Conservation (phyloP, 495 filamentous ascomycete genomes). For the Neurospora sp. region DNA sequence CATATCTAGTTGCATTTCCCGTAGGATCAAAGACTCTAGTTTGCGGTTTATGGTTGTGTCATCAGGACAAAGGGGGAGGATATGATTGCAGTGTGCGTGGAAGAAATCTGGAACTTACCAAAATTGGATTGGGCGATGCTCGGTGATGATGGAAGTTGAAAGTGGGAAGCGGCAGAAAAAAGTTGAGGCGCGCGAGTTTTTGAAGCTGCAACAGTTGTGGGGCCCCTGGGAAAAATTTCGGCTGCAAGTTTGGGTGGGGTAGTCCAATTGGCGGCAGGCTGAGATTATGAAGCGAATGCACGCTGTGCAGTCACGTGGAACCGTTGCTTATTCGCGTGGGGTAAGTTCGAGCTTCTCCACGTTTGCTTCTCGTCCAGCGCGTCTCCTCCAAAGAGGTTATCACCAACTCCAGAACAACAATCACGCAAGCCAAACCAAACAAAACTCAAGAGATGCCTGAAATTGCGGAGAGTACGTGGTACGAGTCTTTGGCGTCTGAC, state of each 20-base stretch:
- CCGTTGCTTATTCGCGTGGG: slow-evolving; percentile 14
- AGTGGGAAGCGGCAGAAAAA: slow-evolving; percentile 13
- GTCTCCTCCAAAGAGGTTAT: background rate
- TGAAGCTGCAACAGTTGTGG: slow-evolving; percentile 21
- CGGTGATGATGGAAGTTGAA: slow-evolving; percentile 7
- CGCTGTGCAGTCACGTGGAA: slow-evolving; percentile 9
- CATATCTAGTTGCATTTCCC: slow-evolving; percentile 88
- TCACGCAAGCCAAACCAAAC: background rate
- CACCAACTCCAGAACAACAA: background rate
- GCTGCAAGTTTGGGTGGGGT: slow-evolving; percentile 3
- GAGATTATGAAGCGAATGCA: background rate
- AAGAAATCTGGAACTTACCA: slow-evolving; percentile 16
- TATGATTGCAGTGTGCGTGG: background rate
- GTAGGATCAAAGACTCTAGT: slow-evolving; percentile 99
- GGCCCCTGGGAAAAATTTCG: slow-evolving; percentile 15
- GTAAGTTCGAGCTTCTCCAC: background rate
- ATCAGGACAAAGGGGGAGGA: slow-evolving; percentile 31
- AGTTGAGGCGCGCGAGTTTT: slow-evolving; percentile 14
- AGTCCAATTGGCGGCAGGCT: background rate
- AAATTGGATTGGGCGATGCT: slow-evolving; percentile 7
- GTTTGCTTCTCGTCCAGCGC: background rate
- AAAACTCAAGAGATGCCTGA: slow-evolving; percentile 54
- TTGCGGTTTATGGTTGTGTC: slow-evolving; percentile 76
- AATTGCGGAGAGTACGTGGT: slow-evolving; percentile 54
- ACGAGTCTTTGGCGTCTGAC: background rate